Base-by-base conservation (phyloP, 768 basidiomycete genomes). In the Termitomyces sp. region DNA sequence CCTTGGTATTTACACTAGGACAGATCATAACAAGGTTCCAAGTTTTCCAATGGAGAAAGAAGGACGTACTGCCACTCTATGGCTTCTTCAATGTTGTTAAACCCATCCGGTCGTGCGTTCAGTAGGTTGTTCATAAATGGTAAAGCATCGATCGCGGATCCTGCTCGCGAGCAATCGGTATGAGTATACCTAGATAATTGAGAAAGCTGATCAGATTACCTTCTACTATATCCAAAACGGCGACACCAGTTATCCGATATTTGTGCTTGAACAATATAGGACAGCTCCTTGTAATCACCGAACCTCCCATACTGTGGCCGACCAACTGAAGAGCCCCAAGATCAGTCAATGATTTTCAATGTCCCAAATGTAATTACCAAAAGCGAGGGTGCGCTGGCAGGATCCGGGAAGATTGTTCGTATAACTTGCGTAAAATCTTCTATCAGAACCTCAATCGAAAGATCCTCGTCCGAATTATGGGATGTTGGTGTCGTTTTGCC, bases 231-330 rank as follows among this genome's bases (percentile, higher is more conserved):
- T 95, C 93, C 3, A 95, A 72, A 1, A 95, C 94, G 0, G 80
- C 82, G 9, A 92, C 85, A 5, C 93, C 93, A 2, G 82, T 78
- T 3, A 98, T 75, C 14, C 77, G 78, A 62, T 91, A 96, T 48
- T 84, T 82, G 23, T 73, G 74, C 44, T 83, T 78, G 53, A 89
- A 80, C 2, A 99, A 75, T 17, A 71, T 66, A 1, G 91, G 83
- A 58, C 84, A 85, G 2, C 86, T 79, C 5, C 85, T 82, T 8
- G 89, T 83, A 21, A 91, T 81, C 3, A 97, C 94, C 0, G 94
- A 87, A 26, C 95, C 96, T 14, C 97, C 97, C 89, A 99, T 96
- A 57, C 92, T 95, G 67, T 99, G 97, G 0, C 97, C 97, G 9
- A 97, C 79, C 7, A 97, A 80, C 89, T 92, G 37, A 57, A 30